Evolutionary conservation across 129 eudicot genomes (phyloP).

Genomic region (Smallanthus sonchifolius): DNA sequence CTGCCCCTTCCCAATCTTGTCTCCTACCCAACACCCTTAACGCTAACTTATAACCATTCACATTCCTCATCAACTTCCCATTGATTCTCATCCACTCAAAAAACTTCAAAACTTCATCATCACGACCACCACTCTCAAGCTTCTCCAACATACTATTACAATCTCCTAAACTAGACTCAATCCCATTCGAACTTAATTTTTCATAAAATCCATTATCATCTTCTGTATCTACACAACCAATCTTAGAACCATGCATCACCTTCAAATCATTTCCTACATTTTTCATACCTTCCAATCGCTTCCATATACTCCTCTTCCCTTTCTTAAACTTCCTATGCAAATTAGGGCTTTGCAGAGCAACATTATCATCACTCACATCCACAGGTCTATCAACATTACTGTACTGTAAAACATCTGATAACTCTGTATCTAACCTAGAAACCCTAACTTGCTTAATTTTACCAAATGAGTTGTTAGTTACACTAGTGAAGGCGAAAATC

Average conservation of each 20-base stretch:
- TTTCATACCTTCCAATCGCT: slow-evolving; percentile 38
- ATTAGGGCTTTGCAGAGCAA: slow-evolving; percentile 26
- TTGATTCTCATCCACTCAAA: slow-evolving; percentile 75
- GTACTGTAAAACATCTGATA: slow-evolving; percentile 34
- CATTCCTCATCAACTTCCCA: slow-evolving; percentile 62
- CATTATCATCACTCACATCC: slow-evolving; percentile 26
- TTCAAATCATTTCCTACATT: slow-evolving; percentile 24
- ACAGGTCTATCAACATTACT: slow-evolving; percentile 21
- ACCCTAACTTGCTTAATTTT: slow-evolving; percentile 46
- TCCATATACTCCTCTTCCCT: slow-evolving; percentile 58
- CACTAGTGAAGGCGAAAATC: slow-evolving; percentile 24
- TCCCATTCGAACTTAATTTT: slow-evolving; percentile 21
- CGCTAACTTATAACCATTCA: slow-evolving; percentile 58
- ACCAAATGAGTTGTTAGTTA: slow-evolving; percentile 29
- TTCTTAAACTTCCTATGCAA: slow-evolving; percentile 17
- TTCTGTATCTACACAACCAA: background rate
- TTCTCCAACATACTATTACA: slow-evolving; percentile 60
- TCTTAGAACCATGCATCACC: slow-evolving; percentile 2
- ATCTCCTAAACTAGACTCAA: slow-evolving; percentile 35
- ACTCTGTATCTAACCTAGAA: slow-evolving; percentile 54
- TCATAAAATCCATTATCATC: slow-evolving; percentile 20
- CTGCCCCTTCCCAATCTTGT: slow-evolving; percentile 79
- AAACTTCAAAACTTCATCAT: slow-evolving; percentile 46
- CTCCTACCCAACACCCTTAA: slow-evolving; percentile 84
- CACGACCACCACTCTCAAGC: slow-evolving; percentile 48